Evolutionary conservation across 345 rosid genomes (phyloP).

Genomic region (Firmiana major): DNA sequence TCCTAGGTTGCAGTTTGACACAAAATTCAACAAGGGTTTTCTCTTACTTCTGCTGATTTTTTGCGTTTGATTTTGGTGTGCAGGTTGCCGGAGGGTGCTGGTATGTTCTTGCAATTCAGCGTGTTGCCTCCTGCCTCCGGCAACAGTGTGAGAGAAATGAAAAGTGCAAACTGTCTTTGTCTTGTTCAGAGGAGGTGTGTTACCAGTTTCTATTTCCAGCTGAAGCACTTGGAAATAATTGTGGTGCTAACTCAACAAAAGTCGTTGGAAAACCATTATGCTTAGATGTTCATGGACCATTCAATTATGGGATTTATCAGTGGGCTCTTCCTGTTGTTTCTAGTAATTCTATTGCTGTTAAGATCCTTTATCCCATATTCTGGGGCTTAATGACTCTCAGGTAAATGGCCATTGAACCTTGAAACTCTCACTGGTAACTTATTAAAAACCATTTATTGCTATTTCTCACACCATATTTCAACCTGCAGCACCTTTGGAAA

Average conservation of each 20-base stretch:
- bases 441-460: not conserved
- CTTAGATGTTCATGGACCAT: slow-evolving; percentile 42
- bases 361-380: slow-evolving; percentile 57
- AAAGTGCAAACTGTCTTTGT: slow-evolving; percentile 31
- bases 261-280: slow-evolving; percentile 33
- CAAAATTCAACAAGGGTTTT: not conserved
- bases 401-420: slow-evolving; percentile 19
- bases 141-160: slow-evolving; percentile 30
- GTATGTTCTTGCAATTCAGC: slow-evolving; percentile 52
- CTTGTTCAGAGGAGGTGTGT: slow-evolving; percentile 44
- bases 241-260: slow-evolving; percentile 28
- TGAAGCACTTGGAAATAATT: slow-evolving; percentile 21
- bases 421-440: not conserved
- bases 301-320: slow-evolving; percentile 51
- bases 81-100: slow-evolving; percentile 71
- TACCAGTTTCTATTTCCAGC: slow-evolving; percentile 33
- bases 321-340: slow-evolving; percentile 53
- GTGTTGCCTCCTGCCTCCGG: slow-evolving; percentile 43
- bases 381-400: slow-evolving; percentile 68
- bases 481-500: slow-evolving; percentile 52
- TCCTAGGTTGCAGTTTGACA: not conserved
- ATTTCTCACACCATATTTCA: not conserved
- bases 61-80: not conserved
- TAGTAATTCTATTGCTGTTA: slow-evolving; percentile 45
- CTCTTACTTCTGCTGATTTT: not conserved